These are phyloP conservation scores for Colletotrichum trifolii DNA, from an alignment of 2,329 filamentous ascomycete species.

Conservation along the genomic window DNA sequence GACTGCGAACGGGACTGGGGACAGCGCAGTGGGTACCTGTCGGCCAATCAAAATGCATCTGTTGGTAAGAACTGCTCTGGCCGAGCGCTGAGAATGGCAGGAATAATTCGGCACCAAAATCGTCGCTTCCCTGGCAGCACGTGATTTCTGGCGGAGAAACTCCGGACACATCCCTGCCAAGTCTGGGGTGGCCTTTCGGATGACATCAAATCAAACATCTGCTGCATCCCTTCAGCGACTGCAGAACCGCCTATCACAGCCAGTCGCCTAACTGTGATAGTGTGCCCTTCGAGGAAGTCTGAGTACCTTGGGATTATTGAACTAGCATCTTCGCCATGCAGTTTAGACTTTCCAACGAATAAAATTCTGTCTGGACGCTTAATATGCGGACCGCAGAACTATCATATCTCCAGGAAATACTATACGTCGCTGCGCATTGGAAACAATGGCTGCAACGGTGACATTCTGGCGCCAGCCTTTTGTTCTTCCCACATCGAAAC, in stretches of 20 bases:
- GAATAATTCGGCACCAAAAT: too few species aligned
- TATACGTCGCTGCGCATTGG: constrained; percentile 35
- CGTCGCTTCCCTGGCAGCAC: background rate
- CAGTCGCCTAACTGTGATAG: constrained; percentile 8
- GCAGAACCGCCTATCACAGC: constrained; percentile 1
- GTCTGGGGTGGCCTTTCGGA: constrained; percentile 4
- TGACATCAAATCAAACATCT: constrained; percentile 18
- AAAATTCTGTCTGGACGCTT: constrained; percentile 10
- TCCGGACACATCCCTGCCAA: constrained; percentile 13
- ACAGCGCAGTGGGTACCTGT: background rate
- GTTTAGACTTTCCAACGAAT: constrained; percentile 14
- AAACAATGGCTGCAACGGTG: constrained; percentile 36
- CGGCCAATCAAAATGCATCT: background rate
- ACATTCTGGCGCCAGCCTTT: constrained; percentile 34
- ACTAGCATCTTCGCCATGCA: constrained; percentile 5
- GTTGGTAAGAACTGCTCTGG: background rate
- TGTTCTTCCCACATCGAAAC: constrained; percentile 15
- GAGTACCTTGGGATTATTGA: background rate
- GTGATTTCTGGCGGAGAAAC: constrained; percentile 1
- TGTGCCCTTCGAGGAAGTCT: constrained; percentile 13
- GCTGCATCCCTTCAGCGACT: constrained; percentile 11
- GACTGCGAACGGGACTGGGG: background rate
- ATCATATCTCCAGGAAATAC: constrained; percentile 34
- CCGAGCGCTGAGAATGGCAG: too few species aligned
- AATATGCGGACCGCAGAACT: constrained; percentile 36